Percentiles rank a stretch among this genome's conserved stretches.
These are phyloP conservation scores for Agaricus blazei DNA, from an alignment of 768 basidiomycete species.

Conservation along the genomic window DNA sequence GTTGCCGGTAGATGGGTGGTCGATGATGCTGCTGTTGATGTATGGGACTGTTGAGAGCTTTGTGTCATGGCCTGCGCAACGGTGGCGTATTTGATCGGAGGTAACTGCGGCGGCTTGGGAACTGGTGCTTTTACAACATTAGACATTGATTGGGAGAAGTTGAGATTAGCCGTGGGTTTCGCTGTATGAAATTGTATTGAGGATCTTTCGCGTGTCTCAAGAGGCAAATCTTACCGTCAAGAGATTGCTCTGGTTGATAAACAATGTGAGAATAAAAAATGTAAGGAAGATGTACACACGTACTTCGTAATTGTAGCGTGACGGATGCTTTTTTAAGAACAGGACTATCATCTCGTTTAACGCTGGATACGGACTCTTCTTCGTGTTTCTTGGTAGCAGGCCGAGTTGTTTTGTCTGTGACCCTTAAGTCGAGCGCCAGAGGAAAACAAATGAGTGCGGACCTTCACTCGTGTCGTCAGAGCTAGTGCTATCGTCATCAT, in stretches of 20 bases:
- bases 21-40: slow-evolving; percentile 43
- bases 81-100: slow-evolving; percentile 88
- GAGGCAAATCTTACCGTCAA: slow-evolving; percentile 48
- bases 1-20: slow-evolving; percentile 25
- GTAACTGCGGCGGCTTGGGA: slow-evolving; percentile 51
- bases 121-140: slow-evolving; percentile 69
- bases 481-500: slow-evolving; percentile 76
- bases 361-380: slow-evolving; percentile 70
- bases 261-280: slow-evolving; percentile 12
- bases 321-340: slow-evolving; percentile 72
- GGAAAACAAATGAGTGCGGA: slow-evolving; percentile 18
- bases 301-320: slow-evolving; percentile 66
- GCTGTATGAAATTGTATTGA: slow-evolving; percentile 26
- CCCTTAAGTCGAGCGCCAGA: not conserved
- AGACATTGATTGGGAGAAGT: slow-evolving; percentile 73
- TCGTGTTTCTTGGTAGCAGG: slow-evolving; percentile 72
- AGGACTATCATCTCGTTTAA: slow-evolving; percentile 75
- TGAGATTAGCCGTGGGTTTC: slow-evolving; percentile 77
- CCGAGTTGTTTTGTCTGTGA: slow-evolving; percentile 58
- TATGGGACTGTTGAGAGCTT: slow-evolving; percentile 24
- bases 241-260: slow-evolving; percentile 53
- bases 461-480: slow-evolving; percentile 75
- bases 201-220: slow-evolving; percentile 8
- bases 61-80: slow-evolving; percentile 64
- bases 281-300: slow-evolving; percentile 23